Evolutionary conservation across 257 asterid genomes (phyloP).

Genomic region (Echium plantagineum): DNA sequence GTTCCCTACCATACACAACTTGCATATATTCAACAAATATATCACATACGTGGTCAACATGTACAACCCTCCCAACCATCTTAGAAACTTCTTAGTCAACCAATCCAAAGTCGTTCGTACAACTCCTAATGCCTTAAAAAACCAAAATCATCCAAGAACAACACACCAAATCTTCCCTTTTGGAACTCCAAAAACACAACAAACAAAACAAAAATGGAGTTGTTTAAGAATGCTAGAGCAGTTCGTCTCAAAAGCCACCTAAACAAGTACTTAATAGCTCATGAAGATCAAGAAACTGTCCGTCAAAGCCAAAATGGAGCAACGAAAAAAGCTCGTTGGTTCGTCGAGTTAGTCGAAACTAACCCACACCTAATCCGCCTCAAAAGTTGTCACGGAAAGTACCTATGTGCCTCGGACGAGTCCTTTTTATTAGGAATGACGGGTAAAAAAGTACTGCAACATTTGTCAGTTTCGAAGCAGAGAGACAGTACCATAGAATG

Average conservation of each 20-base stretch:
- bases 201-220: slow-evolving; percentile 29
- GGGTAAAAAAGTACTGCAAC: slow-evolving; percentile 57
- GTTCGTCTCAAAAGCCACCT: slow-evolving; percentile 53
- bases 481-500: slow-evolving; percentile 33
- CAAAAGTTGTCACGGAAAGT: slow-evolving; percentile 43
- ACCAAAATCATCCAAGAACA: neutral
- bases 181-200: neutral
- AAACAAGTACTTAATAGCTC: slow-evolving; percentile 53
- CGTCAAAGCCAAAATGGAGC: slow-evolving; percentile 62
- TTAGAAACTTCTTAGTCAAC: slow-evolving; percentile 7
- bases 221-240: slow-evolving; percentile 40
- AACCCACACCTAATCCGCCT: slow-evolving; percentile 48
- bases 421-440: slow-evolving; percentile 64
- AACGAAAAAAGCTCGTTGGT: slow-evolving; percentile 47
- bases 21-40: neutral
- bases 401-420: slow-evolving; percentile 57
- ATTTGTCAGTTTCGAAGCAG: slow-evolving; percentile 17
- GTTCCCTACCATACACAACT: neutral
- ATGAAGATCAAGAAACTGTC: slow-evolving; percentile 44
- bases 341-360: slow-evolving; percentile 34
- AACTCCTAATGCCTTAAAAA: neutral
- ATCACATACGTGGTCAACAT: slow-evolving; percentile 6
- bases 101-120: neutral
- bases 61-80: neutral
- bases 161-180: slow-evolving; percentile 5